phyloP scores from a whole-genome alignment of 495 filamentous ascomycete species.

The Penicillium odoratum region DNA sequence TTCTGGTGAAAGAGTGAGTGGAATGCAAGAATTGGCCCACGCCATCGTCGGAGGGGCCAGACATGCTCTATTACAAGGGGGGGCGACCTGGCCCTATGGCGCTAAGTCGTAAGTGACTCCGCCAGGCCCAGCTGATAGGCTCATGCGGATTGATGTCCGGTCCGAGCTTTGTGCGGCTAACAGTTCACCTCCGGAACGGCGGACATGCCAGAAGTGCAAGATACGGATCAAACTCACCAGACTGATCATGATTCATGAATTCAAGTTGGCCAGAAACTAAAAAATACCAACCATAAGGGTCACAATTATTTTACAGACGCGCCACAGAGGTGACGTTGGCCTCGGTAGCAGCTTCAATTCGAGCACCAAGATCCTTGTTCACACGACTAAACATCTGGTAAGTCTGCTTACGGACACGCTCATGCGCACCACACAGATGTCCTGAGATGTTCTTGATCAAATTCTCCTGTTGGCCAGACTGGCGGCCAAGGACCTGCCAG shows the following conservation, averaged over 20 bases:
- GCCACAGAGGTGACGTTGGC: slow-evolving; percentile 29
- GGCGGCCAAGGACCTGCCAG: slow-evolving; percentile 64
- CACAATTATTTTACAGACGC: slow-evolving; percentile 27
- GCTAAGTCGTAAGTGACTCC: slow-evolving; percentile 28
- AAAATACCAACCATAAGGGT: not conserved
- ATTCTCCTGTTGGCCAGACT: slow-evolving; percentile 64
- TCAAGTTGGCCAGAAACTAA: not conserved
- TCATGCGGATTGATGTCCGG: slow-evolving; percentile 29
- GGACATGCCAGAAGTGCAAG: not conserved
- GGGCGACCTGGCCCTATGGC: slow-evolving; percentile 26
- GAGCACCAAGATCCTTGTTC: slow-evolving; percentile 43
- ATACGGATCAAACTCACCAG: not conserved
- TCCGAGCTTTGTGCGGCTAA: slow-evolving; percentile 18
- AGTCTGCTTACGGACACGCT: slow-evolving; percentile 55
- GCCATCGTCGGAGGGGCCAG: slow-evolving; percentile 30
- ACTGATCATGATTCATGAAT: not conserved
- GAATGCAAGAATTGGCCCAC: slow-evolving; percentile 32
- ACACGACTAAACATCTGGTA: slow-evolving; percentile 53
- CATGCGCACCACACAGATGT: slow-evolving; percentile 49
- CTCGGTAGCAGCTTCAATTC: slow-evolving; percentile 47
- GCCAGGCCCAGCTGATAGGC: slow-evolving; percentile 36
- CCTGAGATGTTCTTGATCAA: slow-evolving; percentile 63
- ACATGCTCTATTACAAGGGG: slow-evolving; percentile 24
- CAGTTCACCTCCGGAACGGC: slow-evolving; percentile 42
- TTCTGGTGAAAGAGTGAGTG: slow-evolving; percentile 56